phyloP scores from a whole-genome alignment of 768 basidiomycete species.

The Tricholoma bakamatsutake region DNA sequence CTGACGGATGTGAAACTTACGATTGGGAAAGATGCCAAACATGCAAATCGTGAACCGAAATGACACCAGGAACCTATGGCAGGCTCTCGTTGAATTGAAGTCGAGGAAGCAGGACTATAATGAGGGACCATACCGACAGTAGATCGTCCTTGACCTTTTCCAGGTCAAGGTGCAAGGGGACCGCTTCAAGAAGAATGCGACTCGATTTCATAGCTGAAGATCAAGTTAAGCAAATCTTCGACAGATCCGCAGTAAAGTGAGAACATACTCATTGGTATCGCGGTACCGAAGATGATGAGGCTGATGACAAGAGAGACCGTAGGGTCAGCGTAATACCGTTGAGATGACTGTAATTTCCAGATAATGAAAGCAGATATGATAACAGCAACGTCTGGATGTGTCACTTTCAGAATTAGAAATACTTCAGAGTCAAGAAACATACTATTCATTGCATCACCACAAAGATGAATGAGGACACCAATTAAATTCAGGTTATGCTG shows the following conservation, averaged over 20 bases:
- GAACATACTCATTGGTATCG: constrained; percentile 45
- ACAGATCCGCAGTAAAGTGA: not conserved
- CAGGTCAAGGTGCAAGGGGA: constrained; percentile 44
- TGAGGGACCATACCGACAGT: constrained; percentile 27
- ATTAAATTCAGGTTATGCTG: constrained; percentile 40
- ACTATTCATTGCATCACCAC: constrained; percentile 53
- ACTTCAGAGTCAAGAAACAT: constrained; percentile 11
- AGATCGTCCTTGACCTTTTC: constrained; percentile 45
- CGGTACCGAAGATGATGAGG: constrained; percentile 46
- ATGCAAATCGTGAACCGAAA: constrained; percentile 46
- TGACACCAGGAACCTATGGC: constrained; percentile 36
- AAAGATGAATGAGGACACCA: constrained; percentile 45
- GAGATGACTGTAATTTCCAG: constrained; percentile 39
- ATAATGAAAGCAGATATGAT: constrained; percentile 46
- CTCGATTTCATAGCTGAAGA: constrained; percentile 37
- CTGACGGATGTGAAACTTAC: constrained; percentile 23
- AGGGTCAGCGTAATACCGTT: constrained; percentile 50
- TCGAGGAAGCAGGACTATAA: not conserved
- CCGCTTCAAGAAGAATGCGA: constrained; percentile 47
- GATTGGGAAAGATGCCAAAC: constrained; percentile 53
- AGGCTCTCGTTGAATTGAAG: not conserved
- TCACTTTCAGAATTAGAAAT: not conserved
- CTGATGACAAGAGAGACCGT: constrained; percentile 46
- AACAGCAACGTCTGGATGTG: constrained; percentile 42
- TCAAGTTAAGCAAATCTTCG: not conserved